Evolutionary conservation across 768 basidiomycete genomes (phyloP).

Genomic region (Lyophyllum decastes): DNA sequence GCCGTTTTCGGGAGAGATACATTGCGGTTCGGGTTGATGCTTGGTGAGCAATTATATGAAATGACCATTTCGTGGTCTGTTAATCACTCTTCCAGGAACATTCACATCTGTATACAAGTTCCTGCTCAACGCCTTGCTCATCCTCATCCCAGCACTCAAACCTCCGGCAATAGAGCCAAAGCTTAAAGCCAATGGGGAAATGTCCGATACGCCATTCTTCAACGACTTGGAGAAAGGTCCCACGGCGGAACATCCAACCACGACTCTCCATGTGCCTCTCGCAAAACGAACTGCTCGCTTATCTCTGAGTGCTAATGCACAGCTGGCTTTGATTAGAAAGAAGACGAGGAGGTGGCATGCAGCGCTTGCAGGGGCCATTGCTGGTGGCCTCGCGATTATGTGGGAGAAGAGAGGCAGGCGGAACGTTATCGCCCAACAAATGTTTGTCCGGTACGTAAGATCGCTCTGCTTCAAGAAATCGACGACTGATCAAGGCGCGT

Average conservation of each 20-base stretch:
- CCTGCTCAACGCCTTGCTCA: constrained; percentile 75
- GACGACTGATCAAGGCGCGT: neutral
- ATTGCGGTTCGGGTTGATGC: constrained; percentile 84
- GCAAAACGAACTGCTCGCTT: constrained; percentile 48
- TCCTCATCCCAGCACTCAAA: constrained; percentile 56
- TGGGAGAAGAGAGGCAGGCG: constrained; percentile 74
- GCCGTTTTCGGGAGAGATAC: constrained; percentile 86
- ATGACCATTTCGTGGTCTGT: neutral
- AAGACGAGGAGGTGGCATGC: constrained; percentile 78
- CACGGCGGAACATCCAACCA: constrained; percentile 23
- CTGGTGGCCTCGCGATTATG: constrained; percentile 72
- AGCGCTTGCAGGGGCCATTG: constrained; percentile 73
- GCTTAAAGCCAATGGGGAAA: constrained; percentile 28
- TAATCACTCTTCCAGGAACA: constrained; percentile 44
- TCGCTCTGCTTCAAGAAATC: neutral
- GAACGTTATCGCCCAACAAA: constrained; percentile 76
- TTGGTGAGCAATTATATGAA: constrained; percentile 48
- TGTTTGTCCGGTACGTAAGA: constrained; percentile 77
- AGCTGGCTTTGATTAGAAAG: constrained; percentile 63
- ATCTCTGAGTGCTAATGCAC: constrained; percentile 64
- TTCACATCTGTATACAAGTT: constrained; percentile 81
- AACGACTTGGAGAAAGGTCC: constrained; percentile 19
- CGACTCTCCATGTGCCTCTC: constrained; percentile 29
- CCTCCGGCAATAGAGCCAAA: constrained; percentile 25
- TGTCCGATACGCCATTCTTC: constrained; percentile 18